A percentile compares a stretch with the other conserved stretches of the same genome.
phyloP scores from a whole-genome alignment of 2,329 filamentous ascomycete genomes.

The Leptoxyphium fumago region DNA sequence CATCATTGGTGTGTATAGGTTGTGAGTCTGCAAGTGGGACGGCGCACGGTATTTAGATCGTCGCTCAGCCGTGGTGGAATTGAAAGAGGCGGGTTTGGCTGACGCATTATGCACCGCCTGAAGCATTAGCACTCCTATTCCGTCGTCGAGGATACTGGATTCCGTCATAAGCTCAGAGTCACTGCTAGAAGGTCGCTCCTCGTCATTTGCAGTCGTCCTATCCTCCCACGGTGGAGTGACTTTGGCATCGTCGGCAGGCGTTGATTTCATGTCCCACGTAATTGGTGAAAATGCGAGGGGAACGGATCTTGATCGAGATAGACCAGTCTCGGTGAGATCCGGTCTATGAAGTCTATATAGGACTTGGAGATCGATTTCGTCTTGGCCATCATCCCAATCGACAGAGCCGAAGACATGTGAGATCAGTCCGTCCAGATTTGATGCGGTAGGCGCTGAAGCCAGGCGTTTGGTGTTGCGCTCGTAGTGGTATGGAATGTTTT shows the following conservation, averaged over 20 bases:
- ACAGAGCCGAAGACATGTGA: background rate
- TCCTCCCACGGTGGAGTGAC: too few species aligned
- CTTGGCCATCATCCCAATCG: background rate
- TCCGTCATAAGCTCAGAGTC: too few species aligned
- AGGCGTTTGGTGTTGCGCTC: background rate
- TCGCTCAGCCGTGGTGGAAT: background rate
- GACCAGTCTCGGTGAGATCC: background rate
- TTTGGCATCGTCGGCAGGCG: too few species aligned
- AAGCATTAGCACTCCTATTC: background rate
- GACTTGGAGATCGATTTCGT: background rate
- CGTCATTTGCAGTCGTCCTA: too few species aligned
- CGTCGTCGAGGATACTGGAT: background rate
- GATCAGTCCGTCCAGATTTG: background rate
- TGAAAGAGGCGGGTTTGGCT: background rate
- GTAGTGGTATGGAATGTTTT: background rate
- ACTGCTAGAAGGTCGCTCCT: too few species aligned
- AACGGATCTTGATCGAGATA: too few species aligned
- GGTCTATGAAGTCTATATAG: background rate
- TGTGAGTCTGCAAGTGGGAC: background rate
- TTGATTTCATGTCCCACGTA: too few species aligned
- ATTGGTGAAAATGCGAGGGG: too few species aligned
- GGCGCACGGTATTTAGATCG: background rate
- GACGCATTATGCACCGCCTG: background rate
- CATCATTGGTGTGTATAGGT: background rate
- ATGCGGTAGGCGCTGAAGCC: background rate